These are phyloP conservation scores for Debaryomyces udenii DNA, from an alignment of 1,139 yeast species.

Conservation along the genomic window DNA sequence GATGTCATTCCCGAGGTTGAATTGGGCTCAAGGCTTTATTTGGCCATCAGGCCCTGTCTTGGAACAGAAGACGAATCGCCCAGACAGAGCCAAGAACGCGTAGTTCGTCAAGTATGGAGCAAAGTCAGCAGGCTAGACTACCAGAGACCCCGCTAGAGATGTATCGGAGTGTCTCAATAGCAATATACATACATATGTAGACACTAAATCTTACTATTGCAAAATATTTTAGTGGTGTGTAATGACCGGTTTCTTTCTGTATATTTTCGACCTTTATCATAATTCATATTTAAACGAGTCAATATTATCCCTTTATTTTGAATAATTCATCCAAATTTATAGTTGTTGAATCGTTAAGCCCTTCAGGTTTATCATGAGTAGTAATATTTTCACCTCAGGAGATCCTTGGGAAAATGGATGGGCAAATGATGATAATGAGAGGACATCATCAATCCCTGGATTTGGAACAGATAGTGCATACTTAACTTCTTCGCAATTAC, in stretches of 20 bases:
- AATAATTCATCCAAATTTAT: not conserved
- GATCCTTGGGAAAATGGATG: constrained; percentile 52
- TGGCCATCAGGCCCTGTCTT: constrained; percentile 11
- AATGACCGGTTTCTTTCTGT: not conserved
- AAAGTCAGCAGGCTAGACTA: constrained; percentile 11
- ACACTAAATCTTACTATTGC: no score
- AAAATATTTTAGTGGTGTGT: not conserved
- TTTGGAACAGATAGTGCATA: constrained; percentile 19
- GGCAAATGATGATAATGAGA: constrained; percentile 27
- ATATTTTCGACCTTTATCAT: not conserved
- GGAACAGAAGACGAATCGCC: constrained; percentile 10
- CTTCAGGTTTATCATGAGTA: constrained; percentile 18
- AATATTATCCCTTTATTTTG: not conserved
- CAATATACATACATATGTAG: no score
- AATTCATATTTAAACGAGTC: not conserved
- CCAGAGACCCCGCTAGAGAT: constrained; percentile 8
- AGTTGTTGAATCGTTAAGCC: not conserved
- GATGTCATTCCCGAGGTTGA: constrained; percentile 9
- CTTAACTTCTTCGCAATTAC: constrained; percentile 31
- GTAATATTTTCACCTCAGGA: constrained; percentile 29
- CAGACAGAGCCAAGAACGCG: constrained; percentile 11
- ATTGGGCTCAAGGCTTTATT: constrained; percentile 14
- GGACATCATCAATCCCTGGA: constrained; percentile 12
- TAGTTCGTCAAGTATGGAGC: constrained; percentile 13
- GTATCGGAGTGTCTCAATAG: no score